A percentile compares a stretch with the other conserved stretches of the same genome.
Evolutionary conservation across 768 basidiomycete genomes (phyloP).

Genomic region (Hortiboletus campestris): DNA sequence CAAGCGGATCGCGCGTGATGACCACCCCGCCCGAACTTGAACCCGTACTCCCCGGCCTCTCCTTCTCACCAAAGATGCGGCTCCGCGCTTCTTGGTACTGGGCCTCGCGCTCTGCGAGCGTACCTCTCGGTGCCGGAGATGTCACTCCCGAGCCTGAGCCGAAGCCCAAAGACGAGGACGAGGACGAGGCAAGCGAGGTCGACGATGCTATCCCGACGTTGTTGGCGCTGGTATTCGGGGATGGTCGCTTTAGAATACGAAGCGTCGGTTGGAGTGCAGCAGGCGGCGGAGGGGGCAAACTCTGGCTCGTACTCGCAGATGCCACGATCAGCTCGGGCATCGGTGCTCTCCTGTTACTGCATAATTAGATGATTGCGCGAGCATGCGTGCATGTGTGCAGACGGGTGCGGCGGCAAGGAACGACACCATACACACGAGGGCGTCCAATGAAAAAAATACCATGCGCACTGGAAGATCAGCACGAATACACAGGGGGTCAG

Average conservation of each 20-base stretch:
- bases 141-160: slow-evolving; percentile 5
- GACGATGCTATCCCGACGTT: not conserved
- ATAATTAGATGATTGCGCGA: not conserved
- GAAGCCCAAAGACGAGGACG: slow-evolving; percentile 5
- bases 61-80: slow-evolving; percentile 58
- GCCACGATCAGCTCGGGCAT: slow-evolving; percentile 65
- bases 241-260: slow-evolving; percentile 72
- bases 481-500: slow-evolving; percentile 1
- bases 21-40: slow-evolving; percentile 5
- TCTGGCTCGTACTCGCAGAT: slow-evolving; percentile 35
- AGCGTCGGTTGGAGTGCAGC: slow-evolving; percentile 61
- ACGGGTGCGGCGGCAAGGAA: not conserved
- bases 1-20: slow-evolving; percentile 34
- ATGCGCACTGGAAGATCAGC: slow-evolving; percentile 14
- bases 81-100: slow-evolving; percentile 72
- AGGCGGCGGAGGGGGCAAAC: slow-evolving; percentile 48
- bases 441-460: not conserved
- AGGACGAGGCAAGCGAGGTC: slow-evolving; percentile 14
- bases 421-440: not conserved
- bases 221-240: slow-evolving; percentile 17
- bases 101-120: slow-evolving; percentile 64
- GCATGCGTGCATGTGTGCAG: not conserved
- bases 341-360: slow-evolving; percentile 57
- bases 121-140: slow-evolving; percentile 22
- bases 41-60: not conserved